phyloP scores from a whole-genome alignment of 2,329 filamentous ascomycete species.

The Ramularia endophylla region DNA sequence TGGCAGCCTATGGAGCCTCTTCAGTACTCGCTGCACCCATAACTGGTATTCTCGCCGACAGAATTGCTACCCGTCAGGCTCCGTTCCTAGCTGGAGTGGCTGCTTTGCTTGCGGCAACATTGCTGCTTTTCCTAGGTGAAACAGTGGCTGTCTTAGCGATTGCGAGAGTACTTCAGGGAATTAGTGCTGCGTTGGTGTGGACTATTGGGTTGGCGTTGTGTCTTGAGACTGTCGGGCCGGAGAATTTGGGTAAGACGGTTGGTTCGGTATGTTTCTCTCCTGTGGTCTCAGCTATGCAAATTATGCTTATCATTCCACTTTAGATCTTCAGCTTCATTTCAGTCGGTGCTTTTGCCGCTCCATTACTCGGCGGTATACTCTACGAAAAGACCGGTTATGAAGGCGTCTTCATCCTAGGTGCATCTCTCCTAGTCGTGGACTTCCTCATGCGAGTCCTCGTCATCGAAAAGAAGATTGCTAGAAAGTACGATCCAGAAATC shows the following conservation, averaged over 20 bases:
- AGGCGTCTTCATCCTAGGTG: slow-evolving; percentile 54
- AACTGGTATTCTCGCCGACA: slow-evolving; percentile 52
- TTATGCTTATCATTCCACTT: background rate
- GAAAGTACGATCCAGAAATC: slow-evolving; percentile 35
- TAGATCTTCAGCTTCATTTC: slow-evolving; percentile 55
- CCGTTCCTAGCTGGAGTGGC: slow-evolving; percentile 54
- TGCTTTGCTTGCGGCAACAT: slow-evolving; percentile 48
- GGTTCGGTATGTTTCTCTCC: slow-evolving; percentile 41
- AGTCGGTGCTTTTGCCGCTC: slow-evolving; percentile 51
- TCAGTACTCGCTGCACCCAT: slow-evolving; percentile 47
- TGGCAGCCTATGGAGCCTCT: slow-evolving; percentile 51
- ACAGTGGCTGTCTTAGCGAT: slow-evolving; percentile 45
- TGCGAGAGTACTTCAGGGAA: slow-evolving; percentile 53
- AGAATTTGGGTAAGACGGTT: slow-evolving; percentile 56
- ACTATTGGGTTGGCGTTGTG: slow-evolving; percentile 54
- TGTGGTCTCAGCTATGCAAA: background rate
- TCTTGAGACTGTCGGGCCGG: slow-evolving; percentile 52
- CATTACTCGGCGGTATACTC: slow-evolving; percentile 54
- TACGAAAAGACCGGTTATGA: slow-evolving; percentile 54
- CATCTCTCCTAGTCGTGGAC: slow-evolving; percentile 51
- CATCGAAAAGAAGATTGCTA: slow-evolving; percentile 57
- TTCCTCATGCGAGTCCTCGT: slow-evolving; percentile 55
- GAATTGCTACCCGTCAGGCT: slow-evolving; percentile 45
- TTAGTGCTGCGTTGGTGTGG: slow-evolving; percentile 54
- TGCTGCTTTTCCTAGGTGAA: slow-evolving; percentile 48